These are phyloP conservation scores for Aspergillus melleus DNA, from an alignment of 2,329 filamentous ascomycete species.

Conservation along the genomic window DNA sequence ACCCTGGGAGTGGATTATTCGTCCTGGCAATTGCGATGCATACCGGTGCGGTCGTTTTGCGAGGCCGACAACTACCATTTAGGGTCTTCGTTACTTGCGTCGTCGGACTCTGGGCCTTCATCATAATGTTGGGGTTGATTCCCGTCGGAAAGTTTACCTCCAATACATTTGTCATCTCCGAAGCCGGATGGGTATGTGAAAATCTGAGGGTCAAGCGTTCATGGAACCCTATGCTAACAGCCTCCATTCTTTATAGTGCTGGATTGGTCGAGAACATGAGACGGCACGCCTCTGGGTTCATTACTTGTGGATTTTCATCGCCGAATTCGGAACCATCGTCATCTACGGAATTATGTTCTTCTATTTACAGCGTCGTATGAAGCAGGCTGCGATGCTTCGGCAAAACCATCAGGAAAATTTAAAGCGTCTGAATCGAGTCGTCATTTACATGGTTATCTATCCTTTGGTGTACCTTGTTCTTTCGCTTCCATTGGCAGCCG, in stretches of 20 bases:
- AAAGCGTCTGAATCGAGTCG: slow-evolving; percentile 39
- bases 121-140: slow-evolving; percentile 48
- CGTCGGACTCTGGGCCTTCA: slow-evolving; percentile 47
- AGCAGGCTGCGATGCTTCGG: slow-evolving; percentile 32
- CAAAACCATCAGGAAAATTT: slow-evolving; percentile 35
- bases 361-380: slow-evolving; percentile 48
- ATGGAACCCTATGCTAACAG: background rate
- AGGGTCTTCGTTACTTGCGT: slow-evolving; percentile 46
- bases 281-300: slow-evolving; percentile 51
- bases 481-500: slow-evolving; percentile 62
- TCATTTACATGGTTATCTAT: slow-evolving; percentile 48
- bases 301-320: slow-evolving; percentile 56
- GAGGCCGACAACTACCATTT: slow-evolving; percentile 48
- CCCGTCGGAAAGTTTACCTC: slow-evolving; percentile 45
- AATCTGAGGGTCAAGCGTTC: background rate
- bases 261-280: slow-evolving; percentile 48
- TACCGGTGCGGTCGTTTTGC: slow-evolving; percentile 50
- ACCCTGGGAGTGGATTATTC: slow-evolving; percentile 53
- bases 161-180: slow-evolving; percentile 48
- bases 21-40: slow-evolving; percentile 55
- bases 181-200: slow-evolving; percentile 50
- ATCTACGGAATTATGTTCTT: slow-evolving; percentile 52
- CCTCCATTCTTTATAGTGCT: slow-evolving; percentile 42
- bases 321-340: slow-evolving; percentile 52
- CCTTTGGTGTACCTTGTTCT: slow-evolving; percentile 56